phyloP scores from a whole-genome alignment of 176 grass and related monocot species.

The Eragrostis nindensis region DNA sequence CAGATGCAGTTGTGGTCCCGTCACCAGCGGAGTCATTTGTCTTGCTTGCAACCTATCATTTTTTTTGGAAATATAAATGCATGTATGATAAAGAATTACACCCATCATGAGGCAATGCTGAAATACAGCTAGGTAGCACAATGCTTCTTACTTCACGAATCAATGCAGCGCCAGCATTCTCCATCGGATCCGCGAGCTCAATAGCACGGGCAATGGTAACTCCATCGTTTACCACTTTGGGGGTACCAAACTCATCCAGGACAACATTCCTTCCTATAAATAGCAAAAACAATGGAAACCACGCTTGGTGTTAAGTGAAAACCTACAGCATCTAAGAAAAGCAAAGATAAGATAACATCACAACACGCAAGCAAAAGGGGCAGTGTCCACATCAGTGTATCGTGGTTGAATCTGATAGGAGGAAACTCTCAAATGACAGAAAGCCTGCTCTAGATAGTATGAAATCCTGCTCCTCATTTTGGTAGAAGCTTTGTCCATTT shows the following conservation, averaged over 20 bases:
- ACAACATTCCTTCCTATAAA: slow-evolving; percentile 87
- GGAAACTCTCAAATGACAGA: background rate
- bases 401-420: background rate
- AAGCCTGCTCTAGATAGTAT: background rate
- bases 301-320: too few relatives aligned
- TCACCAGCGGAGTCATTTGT: slow-evolving; percentile 91
- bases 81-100: background rate
- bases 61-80: background rate
- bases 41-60: slow-evolving; percentile 88
- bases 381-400: background rate
- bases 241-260: slow-evolving; percentile 86
- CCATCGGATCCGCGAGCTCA: slow-evolving; percentile 91
- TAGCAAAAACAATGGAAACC: background rate
- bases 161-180: slow-evolving; percentile 86
- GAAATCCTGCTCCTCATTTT: background rate
- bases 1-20: slow-evolving; percentile 87
- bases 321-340: background rate
- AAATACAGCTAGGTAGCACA: background rate
- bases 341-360: background rate
- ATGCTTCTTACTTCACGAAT: slow-evolving; percentile 77
- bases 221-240: slow-evolving; percentile 91
- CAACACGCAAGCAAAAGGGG: background rate
- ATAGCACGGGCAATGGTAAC: slow-evolving; percentile 90
- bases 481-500: background rate
- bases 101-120: background rate